Evolutionary conservation across 1,139 yeast species (phyloP), one percentile per base, ranked within the genome.

Genomic region (Debaryomyces nepalensis): DNA sequence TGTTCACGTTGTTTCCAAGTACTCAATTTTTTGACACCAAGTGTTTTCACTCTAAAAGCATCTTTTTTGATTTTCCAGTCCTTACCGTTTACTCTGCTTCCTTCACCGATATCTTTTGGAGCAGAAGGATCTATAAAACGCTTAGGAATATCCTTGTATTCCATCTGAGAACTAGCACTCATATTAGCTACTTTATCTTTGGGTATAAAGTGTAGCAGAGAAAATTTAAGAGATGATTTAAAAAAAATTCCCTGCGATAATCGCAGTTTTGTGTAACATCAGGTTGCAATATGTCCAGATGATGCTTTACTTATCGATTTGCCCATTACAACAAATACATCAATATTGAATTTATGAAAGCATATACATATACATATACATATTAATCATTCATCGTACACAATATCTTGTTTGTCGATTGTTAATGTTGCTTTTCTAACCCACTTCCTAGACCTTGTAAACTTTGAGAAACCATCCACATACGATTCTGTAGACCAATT

Each of bases 41-140:
- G 41, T 15, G 64, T 54, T 43, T 60, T 72, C 10, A 76, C 66
- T 52, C 81, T 64, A 50, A 75, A 75, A 3, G 82, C 81, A 44
- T 63, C 72, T 51, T 77, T 81, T 39, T 67, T 69, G n/a, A 67
- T 69, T 52, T 80, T 81, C 84, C 84, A 81, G 30, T 68, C 65
- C 56, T 81, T 79, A 20, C 82, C 82, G 54, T 76, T 77, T 4
- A 76, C 77, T 42, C 78, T 61, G 9, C 65, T 40, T 5, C 82
- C 82, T 51, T 72, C 70, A 1, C 64, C 66, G 22, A 61, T 63
- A 15, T 66, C 72, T 39, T 61, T 61, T 10, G 55, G 51, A 3
- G 46, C 51, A 10, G 40, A 39, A 3, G 68, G 68, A 44, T 64
- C 58, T 31, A 63, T 54, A 47, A 54, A 63, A 41, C 50, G 62